phyloP scores from a whole-genome alignment of 1,284 basidiomycete species.

The Athelia psychrophila region DNA sequence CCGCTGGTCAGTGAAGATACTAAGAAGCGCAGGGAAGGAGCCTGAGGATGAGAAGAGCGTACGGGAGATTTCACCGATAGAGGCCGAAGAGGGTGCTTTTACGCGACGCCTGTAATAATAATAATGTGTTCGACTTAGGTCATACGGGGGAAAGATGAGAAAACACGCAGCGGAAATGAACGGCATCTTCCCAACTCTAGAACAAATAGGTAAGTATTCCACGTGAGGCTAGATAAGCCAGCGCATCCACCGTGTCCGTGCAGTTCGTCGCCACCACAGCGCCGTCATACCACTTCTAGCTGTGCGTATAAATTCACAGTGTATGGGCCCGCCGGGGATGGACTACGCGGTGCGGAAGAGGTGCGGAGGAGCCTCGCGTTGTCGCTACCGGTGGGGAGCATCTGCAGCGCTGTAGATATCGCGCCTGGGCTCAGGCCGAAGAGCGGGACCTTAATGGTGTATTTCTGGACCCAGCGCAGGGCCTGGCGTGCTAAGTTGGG shows the following conservation, averaged over 20 bases:
- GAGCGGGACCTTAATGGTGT: constrained; percentile 59
- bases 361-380: constrained; percentile 42
- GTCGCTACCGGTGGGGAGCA: constrained; percentile 49
- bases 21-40: no score
- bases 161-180: no score
- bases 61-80: constrained; percentile 38
- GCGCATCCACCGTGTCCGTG: constrained; percentile 35
- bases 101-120: no score
- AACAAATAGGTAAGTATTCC: no score
- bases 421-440: constrained; percentile 60
- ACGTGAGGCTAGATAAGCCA: constrained; percentile 36
- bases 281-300: constrained; percentile 41
- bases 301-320: constrained; percentile 39
- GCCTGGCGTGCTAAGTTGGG: constrained; percentile 44
- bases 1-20: neutral
- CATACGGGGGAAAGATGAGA: neutral
- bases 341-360: constrained; percentile 52
- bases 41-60: constrained; percentile 5
- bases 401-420: constrained; percentile 48
- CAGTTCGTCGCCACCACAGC: constrained; percentile 44
- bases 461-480: constrained; percentile 64
- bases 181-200: no score
- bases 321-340: constrained; percentile 47
- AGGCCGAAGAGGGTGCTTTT: no score
- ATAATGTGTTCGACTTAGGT: no score